Evolutionary conservation across 129 eudicot genomes (phyloP), one percentile per base, ranked within the genome.

Genomic region (Gnaphalium uliginosum): DNA sequence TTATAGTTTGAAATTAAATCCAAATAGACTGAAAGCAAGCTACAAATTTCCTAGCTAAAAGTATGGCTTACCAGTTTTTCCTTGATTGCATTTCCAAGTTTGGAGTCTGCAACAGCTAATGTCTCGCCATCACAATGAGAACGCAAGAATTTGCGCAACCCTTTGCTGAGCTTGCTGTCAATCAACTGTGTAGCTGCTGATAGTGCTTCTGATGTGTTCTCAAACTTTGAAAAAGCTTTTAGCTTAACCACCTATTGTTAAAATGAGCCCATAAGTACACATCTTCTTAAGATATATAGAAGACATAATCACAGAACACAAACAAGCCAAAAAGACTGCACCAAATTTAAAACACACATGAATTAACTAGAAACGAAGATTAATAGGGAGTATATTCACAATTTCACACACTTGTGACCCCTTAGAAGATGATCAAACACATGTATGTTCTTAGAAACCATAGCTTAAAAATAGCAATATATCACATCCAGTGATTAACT

Each of bases 161-260:
- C 93, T 87, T 94, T 94, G 82, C 94, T 89, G 30, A 94, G 90
- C 58, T 94, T 91, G 84, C 99, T 86, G 18, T 94, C 96, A 6
- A 82, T 83, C 76, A 91, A 81, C 69, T 86, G 65, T 0, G 90
- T 85, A 29, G 94, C 92, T 23, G 84, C 93, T 11, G 94, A 77
- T 41, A 91, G 76, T 15, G 97, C 99, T 74, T 89, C 96, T 10
- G 97, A 80, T 32, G 93, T 94, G 83, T 94, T 94, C 69, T 94
- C 99, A 75, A 94, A 94, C 85, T 94, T 94, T 26, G 95, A 86
- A 32, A 94, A 94, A 56, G 97, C 97, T 83, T 87, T 91, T 58
- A 94, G 93, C 96, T 89, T 91, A 32, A 94, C 96, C 69, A 91
- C 76, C 97, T 91, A 77, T 24, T 67, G n/a, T 62, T 6, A 14